Evolutionary conservation across 2,329 filamentous ascomycete genomes (phyloP).

Genomic region (Cladosporium sp.): DNA sequence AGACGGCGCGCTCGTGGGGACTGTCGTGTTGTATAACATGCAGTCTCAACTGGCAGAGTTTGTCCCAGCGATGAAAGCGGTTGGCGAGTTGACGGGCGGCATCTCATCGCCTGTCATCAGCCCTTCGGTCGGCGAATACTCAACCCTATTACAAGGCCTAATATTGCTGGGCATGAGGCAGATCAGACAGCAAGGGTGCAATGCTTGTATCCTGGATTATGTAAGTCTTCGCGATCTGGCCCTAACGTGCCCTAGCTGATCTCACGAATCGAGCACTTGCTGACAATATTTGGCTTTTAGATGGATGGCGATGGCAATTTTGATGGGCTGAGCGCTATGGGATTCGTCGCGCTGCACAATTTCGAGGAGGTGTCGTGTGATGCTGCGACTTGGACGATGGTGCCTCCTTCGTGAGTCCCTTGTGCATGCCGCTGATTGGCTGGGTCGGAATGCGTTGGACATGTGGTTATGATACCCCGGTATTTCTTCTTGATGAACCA

Average conservation of each 20-base stretch:
- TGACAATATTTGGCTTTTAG: constrained; percentile 38
- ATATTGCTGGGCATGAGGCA: constrained; percentile 77
- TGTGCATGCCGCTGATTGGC: neutral
- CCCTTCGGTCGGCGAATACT: constrained; percentile 62
- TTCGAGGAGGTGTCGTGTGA: constrained; percentile 78
- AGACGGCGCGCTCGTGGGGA: constrained; percentile 68
- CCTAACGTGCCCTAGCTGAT: neutral
- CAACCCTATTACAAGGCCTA: constrained; percentile 70
- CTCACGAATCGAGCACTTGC: neutral
- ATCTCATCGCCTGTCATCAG: constrained; percentile 77
- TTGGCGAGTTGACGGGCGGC: constrained; percentile 61
- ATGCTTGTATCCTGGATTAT: constrained; percentile 72
- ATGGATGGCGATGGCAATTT: constrained; percentile 67
- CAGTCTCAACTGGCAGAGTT: constrained; percentile 64
- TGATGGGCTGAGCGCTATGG: constrained; percentile 72
- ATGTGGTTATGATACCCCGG: neutral
- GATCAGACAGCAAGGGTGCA: constrained; percentile 72
- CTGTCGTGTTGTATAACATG: constrained; percentile 72
- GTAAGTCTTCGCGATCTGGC: constrained; percentile 49
- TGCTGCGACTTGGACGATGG: constrained; percentile 54
- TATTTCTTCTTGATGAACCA: neutral
- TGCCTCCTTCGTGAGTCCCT: constrained; percentile 21
- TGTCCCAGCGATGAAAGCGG: constrained; percentile 63
- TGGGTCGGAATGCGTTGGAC: neutral
- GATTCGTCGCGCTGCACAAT: constrained; percentile 71